These are phyloP conservation scores for Diaporthe sp. DNA, from an alignment of 2,329 filamentous ascomycete genomes.

Conservation along the genomic window DNA sequence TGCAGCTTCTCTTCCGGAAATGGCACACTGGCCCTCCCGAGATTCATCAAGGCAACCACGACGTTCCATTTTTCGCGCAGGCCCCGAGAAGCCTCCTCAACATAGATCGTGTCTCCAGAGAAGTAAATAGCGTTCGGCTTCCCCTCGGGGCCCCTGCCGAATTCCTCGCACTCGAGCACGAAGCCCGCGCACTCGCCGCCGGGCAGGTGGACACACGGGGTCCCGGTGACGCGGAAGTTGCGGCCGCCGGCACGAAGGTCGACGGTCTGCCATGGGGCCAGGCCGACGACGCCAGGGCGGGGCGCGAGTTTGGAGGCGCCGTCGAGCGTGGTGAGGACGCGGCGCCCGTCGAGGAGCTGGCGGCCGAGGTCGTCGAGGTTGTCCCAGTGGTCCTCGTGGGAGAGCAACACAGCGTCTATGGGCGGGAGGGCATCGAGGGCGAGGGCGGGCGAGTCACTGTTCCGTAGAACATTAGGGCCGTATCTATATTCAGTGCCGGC, in stretches of 20 bases:
- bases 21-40: constrained; percentile 53
- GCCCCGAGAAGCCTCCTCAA: constrained; percentile 53
- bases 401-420: constrained; percentile 64
- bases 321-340: constrained; percentile 61
- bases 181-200: constrained; percentile 62
- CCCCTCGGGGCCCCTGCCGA: constrained; percentile 54
- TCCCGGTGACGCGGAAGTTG: constrained; percentile 56
- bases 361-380: constrained; percentile 64
- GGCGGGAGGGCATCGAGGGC: constrained; percentile 55
- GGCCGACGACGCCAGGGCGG: constrained; percentile 56
- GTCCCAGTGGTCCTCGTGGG: constrained; percentile 65
- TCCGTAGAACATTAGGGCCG: constrained; percentile 48
- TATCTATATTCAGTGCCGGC: constrained; percentile 53
- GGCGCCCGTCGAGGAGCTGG: constrained; percentile 59
- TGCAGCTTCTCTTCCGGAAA: constrained; percentile 49
- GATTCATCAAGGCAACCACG: constrained; percentile 56
- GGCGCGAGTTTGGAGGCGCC: constrained; percentile 60
- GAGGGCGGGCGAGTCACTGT: constrained; percentile 53
- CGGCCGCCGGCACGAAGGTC: constrained; percentile 24
- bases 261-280: constrained; percentile 47
- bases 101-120: constrained; percentile 63
- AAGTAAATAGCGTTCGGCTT: constrained; percentile 63
- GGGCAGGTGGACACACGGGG: constrained; percentile 59
- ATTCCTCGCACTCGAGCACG: constrained; percentile 53
- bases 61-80: constrained; percentile 56